A percentile compares a stretch with the other conserved stretches of the same genome.
These are phyloP conservation scores for Punctularia strigosozonata DNA, from an alignment of 768 basidiomycete species.

Conservation along the genomic window DNA sequence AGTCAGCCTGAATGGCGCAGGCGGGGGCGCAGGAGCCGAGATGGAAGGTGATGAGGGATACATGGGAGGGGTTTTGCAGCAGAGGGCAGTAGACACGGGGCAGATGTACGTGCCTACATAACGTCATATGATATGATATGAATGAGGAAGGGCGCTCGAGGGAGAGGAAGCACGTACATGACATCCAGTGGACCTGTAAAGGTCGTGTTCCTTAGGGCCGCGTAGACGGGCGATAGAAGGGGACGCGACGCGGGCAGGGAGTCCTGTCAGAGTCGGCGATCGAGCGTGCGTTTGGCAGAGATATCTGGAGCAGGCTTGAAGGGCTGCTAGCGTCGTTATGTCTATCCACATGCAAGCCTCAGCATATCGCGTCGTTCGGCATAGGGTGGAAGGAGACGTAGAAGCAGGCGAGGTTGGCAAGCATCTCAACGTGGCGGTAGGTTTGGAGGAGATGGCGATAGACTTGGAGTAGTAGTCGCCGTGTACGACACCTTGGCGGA, in stretches of 20 bases:
- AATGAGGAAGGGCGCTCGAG: background rate
- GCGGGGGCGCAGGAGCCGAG: conserved; percentile 85
- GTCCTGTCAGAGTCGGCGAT: conserved; percentile 84
- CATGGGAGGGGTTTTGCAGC: conserved; percentile 30
- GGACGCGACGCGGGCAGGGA: conserved; percentile 65
- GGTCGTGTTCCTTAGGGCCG: conserved; percentile 82
- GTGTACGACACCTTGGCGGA: conserved; percentile 81
- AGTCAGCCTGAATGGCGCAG: conserved; percentile 64
- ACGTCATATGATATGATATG: background rate
- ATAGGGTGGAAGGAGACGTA: conserved; percentile 23
- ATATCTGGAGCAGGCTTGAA: conserved; percentile 45
- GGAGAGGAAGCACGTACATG: background rate
- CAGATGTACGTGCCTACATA: conserved; percentile 55
- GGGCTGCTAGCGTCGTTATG: conserved; percentile 56
- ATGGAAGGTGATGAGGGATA: conserved; percentile 76
- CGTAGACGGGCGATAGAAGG: conserved; percentile 46
- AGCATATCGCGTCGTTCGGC: background rate
- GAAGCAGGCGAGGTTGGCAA: conserved; percentile 77
- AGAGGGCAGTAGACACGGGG: conserved; percentile 48
- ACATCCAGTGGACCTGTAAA: conserved; percentile 77
- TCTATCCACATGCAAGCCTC: conserved; percentile 18
- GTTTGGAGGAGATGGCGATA: conserved; percentile 53
- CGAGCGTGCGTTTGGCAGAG: conserved; percentile 56
- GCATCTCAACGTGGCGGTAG: conserved; percentile 57
- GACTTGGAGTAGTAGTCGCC: conserved; percentile 72